phyloP scores from a whole-genome alignment of 345 rosid species.

The Bruguiera sexangula region DNA sequence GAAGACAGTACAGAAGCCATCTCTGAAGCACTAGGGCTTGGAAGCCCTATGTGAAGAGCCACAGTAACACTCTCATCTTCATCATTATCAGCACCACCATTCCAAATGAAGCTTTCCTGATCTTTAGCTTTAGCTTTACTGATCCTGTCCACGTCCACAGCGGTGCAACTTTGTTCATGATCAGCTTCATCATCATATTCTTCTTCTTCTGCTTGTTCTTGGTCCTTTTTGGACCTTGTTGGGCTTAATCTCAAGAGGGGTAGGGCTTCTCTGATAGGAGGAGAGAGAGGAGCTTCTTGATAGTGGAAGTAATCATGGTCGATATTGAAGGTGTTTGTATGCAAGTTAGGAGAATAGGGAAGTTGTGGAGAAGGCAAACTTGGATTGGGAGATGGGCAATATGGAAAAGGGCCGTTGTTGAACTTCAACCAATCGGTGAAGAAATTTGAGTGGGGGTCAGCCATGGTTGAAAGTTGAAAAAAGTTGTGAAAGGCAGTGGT shows the following conservation, averaged over 20 bases:
- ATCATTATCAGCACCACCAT: not conserved
- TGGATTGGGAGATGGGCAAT: constrained; percentile 12
- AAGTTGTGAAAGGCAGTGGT: constrained; percentile 28
- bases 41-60: constrained; percentile 93
- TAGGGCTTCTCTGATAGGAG: constrained; percentile 83
- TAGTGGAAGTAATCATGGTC: constrained; percentile 19
- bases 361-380: constrained; percentile 25
- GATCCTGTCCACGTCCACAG: constrained; percentile 33
- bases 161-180: constrained; percentile 33
- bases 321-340: constrained; percentile 9
- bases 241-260: constrained; percentile 77
- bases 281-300: constrained; percentile 61
- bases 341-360: constrained; percentile 10
- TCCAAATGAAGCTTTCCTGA: constrained; percentile 11
- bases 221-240: constrained; percentile 39
- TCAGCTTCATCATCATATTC: constrained; percentile 16
- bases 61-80: constrained; percentile 60
- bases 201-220: constrained; percentile 18
- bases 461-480: constrained; percentile 46
- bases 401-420: constrained; percentile 39
- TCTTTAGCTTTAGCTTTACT: constrained; percentile 23
- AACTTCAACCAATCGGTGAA: constrained; percentile 53
- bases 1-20: constrained; percentile 63
- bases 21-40: constrained; percentile 82
- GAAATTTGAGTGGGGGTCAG: constrained; percentile 79